A percentile compares a stretch with the other conserved stretches of the same genome.
Conservation (phyloP, 2,329 filamentous ascomycete species). For the Ophiocordyceps robertsii region DNA sequence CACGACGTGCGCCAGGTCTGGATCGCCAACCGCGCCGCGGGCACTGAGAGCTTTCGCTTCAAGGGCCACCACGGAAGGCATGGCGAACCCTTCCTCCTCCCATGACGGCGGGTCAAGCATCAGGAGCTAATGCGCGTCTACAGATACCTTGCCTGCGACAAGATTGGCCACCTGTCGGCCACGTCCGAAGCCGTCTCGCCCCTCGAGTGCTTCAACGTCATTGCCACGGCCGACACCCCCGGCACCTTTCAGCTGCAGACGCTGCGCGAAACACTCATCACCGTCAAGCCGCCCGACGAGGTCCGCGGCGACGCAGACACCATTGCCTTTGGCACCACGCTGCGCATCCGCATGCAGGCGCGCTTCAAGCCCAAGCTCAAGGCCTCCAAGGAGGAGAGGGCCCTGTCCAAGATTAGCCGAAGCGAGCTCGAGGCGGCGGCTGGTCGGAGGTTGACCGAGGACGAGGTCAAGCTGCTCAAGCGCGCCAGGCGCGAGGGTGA, state of each 20-base stretch:
- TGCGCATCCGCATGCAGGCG: slow-evolving; percentile 87
- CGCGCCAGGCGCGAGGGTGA: slow-evolving; percentile 73
- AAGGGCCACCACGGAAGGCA: slow-evolving; percentile 77
- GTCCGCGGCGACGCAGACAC: slow-evolving; percentile 63
- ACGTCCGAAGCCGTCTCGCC: slow-evolving; percentile 69
- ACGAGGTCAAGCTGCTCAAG: slow-evolving; percentile 76
- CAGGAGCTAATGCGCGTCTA: background rate
- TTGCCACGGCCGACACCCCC: slow-evolving; percentile 49
- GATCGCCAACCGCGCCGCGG: slow-evolving; percentile 73
- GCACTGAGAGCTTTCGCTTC: slow-evolving; percentile 70
- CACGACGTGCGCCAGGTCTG: slow-evolving; percentile 95
- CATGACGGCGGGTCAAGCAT: too few species aligned
- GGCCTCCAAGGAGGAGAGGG: slow-evolving; percentile 70
- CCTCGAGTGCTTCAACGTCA: slow-evolving; percentile 67
- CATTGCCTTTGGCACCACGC: slow-evolving; percentile 54
- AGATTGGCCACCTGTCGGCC: slow-evolving; percentile 64
- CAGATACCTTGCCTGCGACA: slow-evolving; percentile 78
- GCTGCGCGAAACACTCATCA: slow-evolving; percentile 55
- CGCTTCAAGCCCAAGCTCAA: slow-evolving; percentile 78
- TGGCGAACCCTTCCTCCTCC: too few species aligned
- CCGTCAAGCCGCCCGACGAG: slow-evolving; percentile 45
- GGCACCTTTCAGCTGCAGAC: slow-evolving; percentile 67
- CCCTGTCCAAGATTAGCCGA: slow-evolving; percentile 70
- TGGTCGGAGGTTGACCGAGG: slow-evolving; percentile 63
- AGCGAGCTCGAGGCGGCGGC: slow-evolving; percentile 74